A percentile compares a stretch with the other conserved stretches of the same genome.
Conservation (phyloP, 257 asterid species). For the Solanum sparsipilum region DNA sequence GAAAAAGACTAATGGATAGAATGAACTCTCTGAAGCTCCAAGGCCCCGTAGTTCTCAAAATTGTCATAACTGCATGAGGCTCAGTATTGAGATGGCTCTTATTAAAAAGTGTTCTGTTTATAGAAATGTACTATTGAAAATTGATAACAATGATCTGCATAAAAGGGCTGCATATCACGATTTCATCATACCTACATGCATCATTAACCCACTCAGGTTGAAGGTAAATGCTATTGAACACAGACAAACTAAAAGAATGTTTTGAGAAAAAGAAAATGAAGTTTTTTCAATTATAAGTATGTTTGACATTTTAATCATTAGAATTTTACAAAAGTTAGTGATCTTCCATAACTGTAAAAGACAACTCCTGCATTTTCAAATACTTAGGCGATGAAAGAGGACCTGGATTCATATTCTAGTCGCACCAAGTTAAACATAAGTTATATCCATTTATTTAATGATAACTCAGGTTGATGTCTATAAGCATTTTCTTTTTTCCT, state of each 20-base stretch:
- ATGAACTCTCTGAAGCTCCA: background rate
- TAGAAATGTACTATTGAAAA: background rate
- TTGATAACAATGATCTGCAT: background rate
- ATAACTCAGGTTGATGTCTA: background rate
- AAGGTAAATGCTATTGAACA: background rate
- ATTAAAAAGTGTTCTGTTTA: background rate
- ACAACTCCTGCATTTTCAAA: background rate
- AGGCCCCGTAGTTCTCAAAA: background rate
- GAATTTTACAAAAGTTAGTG: background rate
- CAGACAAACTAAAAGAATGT: background rate
- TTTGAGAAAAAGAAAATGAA: background rate
- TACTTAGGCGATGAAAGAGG: background rate
- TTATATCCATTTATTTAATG: background rate
- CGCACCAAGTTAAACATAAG: background rate
- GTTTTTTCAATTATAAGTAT: background rate
- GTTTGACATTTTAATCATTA: background rate
- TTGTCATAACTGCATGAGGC: background rate
- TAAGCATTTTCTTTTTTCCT: background rate
- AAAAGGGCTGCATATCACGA: background rate
- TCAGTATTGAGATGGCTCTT: background rate
- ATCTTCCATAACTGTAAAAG: background rate
- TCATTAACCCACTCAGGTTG: background rate
- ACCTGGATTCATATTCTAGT: background rate
- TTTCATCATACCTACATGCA: background rate
- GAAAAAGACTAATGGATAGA: background rate